These are phyloP conservation scores for Aspergillus pseudoterreus DNA, from an alignment of 2,329 filamentous ascomycete genomes.

Conservation along the genomic window DNA sequence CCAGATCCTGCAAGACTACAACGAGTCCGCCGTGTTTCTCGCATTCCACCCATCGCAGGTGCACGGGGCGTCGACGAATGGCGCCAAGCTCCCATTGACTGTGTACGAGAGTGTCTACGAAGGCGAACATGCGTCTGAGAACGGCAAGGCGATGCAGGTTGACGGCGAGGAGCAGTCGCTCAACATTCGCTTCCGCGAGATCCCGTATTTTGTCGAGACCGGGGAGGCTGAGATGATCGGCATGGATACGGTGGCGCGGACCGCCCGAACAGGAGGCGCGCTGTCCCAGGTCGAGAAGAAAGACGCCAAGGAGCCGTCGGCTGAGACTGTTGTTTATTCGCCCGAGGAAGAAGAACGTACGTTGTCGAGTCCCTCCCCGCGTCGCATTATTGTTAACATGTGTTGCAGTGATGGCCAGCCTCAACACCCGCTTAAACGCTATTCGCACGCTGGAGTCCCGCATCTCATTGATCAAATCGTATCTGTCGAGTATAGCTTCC, in stretches of 20 bases:
- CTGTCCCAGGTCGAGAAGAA: conserved; percentile 14
- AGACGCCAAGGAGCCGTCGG: conserved; percentile 30
- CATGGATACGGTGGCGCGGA: conserved; percentile 86
- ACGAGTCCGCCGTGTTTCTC: conserved; percentile 83
- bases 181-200: conserved; percentile 72
- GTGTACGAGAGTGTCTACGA: conserved; percentile 85
- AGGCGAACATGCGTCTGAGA: conserved; percentile 57
- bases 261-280: conserved; percentile 57
- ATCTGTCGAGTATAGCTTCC: conserved; percentile 69
- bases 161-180: conserved; percentile 59
- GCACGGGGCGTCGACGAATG: conserved; percentile 52
- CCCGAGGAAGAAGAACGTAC: conserved; percentile 63
- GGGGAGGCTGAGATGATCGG: conserved; percentile 97
- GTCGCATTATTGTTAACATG: conserved; percentile 1
- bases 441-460: conserved; percentile 87
- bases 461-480: conserved; percentile 68
- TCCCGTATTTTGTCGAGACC: conserved; percentile 86
- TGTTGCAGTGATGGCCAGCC: conserved; percentile 48
- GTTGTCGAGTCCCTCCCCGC: conserved; percentile 12
- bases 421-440: conserved; percentile 87
- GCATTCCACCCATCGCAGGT: conserved; percentile 72
- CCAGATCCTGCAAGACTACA: conserved; percentile 69
- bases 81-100: conserved; percentile 80
- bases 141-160: conserved; percentile 65
- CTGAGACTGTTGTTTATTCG: conserved; percentile 37